Conservation (phyloP, 73 alveolate species). For the Symbiodinium natans region DNA sequence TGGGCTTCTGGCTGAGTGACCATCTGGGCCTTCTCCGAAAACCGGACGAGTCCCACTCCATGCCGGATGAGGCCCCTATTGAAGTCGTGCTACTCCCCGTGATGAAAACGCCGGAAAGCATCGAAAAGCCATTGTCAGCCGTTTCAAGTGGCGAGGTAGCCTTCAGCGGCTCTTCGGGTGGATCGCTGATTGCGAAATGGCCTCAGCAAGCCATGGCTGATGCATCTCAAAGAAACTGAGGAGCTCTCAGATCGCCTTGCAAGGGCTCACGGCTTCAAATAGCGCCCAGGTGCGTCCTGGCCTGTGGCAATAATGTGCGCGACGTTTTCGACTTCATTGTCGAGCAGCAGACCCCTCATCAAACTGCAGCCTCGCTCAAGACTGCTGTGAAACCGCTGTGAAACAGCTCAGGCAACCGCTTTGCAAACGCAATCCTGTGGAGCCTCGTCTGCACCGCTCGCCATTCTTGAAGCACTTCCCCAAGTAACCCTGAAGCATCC, state of each 20-base stretch:
- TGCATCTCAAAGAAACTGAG: too few species aligned
- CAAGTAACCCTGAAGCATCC: too few species aligned
- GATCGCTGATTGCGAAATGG: conserved; percentile 48
- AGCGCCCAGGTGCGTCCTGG: conserved; percentile 68
- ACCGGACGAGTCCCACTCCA: conserved; percentile 3
- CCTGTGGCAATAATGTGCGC: conserved; percentile 47
- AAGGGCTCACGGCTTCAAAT: background rate
- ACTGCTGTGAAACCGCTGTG: background rate
- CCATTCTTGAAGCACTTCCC: background rate
- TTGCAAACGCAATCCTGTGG: conserved; percentile 15
- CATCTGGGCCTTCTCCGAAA: conserved; percentile 45
- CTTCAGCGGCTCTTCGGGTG: conserved; percentile 67
- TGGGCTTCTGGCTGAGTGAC: conserved; percentile 76
- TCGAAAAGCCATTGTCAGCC: too few species aligned
- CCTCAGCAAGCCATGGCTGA: background rate
- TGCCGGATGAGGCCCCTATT: conserved; percentile 62
- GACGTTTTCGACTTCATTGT: conserved; percentile 85
- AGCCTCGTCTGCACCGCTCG: background rate
- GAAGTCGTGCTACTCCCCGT: too few species aligned
- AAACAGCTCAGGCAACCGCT: conserved; percentile 26
- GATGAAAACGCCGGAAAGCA: too few species aligned
- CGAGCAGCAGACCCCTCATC: conserved; percentile 33
- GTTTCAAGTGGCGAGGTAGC: conserved; percentile 22
- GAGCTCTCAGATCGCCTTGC: background rate
- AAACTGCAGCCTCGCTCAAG: too few species aligned